Percentiles rank a stretch among this genome's conserved stretches.
Evolutionary conservation across 2,329 filamentous ascomycete species (phyloP).

Genomic region (Monilinia polystroma): DNA sequence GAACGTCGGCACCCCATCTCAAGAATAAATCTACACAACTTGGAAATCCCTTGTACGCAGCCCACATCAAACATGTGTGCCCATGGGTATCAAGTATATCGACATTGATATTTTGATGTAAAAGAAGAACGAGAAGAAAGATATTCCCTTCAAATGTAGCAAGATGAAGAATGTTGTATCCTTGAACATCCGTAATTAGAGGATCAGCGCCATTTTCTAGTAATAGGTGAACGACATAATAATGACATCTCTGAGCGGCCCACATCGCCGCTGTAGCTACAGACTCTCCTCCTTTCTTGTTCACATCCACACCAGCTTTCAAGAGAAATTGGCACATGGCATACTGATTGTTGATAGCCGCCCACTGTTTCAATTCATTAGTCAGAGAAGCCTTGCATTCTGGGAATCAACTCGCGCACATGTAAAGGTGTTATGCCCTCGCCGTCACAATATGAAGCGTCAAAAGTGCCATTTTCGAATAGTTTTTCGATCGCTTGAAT

Average conservation of each 20-base stretch:
- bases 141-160: constrained; percentile 97
- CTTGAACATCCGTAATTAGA: constrained; percentile 87
- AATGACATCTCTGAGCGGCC: constrained; percentile 94
- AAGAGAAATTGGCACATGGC: constrained; percentile 95
- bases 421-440: constrained; percentile 96
- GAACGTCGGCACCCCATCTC: constrained; percentile 92
- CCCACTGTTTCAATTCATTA: constrained; percentile 66
- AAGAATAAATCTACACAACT: constrained; percentile 89
- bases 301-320: constrained; percentile 75
- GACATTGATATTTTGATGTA: constrained; percentile 94
- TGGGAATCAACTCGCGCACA: constrained; percentile 55
- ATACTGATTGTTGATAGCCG: constrained; percentile 97
- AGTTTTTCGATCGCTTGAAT: constrained; percentile 83
- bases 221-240: constrained; percentile 92
- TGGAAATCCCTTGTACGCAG: constrained; percentile 94
- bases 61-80: constrained; percentile 97
- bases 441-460: constrained; percentile 80
- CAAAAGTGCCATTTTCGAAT: constrained; percentile 78
- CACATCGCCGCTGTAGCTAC: constrained; percentile 92
- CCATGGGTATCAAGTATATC: constrained; percentile 87
- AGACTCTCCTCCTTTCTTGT: constrained; percentile 92
- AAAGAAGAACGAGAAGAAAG: constrained; percentile 79
- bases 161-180: constrained; percentile 96
- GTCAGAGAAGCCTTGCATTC: not conserved
- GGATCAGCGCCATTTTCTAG: constrained; percentile 91